Evolutionary conservation across 2,329 filamentous ascomycete genomes (phyloP).

Genomic region (Thelonectria discophora): DNA sequence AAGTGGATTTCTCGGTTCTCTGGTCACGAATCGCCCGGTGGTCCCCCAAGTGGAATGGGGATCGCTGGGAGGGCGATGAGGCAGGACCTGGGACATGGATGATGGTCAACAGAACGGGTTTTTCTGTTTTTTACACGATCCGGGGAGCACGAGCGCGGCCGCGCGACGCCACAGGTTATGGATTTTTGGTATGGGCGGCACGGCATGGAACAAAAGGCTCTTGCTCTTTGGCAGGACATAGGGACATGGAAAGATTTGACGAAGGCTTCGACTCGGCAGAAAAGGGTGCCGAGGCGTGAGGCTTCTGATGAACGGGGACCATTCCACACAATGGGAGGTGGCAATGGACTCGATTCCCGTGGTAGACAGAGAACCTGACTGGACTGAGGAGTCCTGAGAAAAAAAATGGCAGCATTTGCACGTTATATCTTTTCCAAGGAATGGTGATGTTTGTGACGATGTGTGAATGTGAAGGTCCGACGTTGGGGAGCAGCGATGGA

Average conservation of each 20-base stretch:
- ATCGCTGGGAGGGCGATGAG: slow-evolving; percentile 46
- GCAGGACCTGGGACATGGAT: slow-evolving; percentile 44
- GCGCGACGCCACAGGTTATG: slow-evolving; percentile 51
- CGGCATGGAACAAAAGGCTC: slow-evolving; percentile 44
- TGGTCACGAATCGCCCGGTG: slow-evolving; percentile 53
- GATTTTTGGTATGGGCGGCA: slow-evolving; percentile 49
- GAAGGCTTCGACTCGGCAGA: slow-evolving; percentile 41
- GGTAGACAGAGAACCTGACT: slow-evolving; percentile 47
- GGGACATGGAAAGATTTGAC: slow-evolving; percentile 41
- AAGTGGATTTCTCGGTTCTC: slow-evolving; percentile 72
- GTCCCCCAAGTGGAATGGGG: slow-evolving; percentile 44
- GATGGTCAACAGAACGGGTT: slow-evolving; percentile 47
- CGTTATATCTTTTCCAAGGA: slow-evolving; percentile 4
- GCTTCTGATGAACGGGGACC: slow-evolving; percentile 42
- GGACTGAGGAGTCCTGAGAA: slow-evolving; percentile 47
- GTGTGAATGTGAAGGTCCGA: not conserved
- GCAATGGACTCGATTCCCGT: slow-evolving; percentile 41
- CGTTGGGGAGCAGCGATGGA: not conserved
- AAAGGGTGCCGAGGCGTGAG: slow-evolving; percentile 38
- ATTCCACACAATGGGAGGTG: slow-evolving; percentile 34
- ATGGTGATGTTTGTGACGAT: too few relatives aligned
- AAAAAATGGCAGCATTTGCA: slow-evolving; percentile 42
- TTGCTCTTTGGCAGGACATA: slow-evolving; percentile 44
- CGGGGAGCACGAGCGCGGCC: slow-evolving; percentile 50
- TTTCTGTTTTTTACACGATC: slow-evolving; percentile 47